Evolutionary conservation across 179 eudicot genomes (phyloP).

Genomic region (Camellia oleifera): DNA sequence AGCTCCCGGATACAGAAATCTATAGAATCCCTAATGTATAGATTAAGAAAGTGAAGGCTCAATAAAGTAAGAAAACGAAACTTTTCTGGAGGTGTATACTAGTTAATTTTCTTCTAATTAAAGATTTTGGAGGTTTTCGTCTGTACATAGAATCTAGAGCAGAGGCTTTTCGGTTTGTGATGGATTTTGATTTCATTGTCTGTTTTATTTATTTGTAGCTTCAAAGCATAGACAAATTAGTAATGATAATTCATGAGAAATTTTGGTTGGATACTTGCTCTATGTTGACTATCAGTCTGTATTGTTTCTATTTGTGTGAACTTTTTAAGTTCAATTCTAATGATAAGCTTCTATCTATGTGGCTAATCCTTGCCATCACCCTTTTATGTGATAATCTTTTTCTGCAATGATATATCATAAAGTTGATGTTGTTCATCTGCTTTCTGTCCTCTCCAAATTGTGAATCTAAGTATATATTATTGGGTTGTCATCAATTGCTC

Average conservation of each 20-base stretch:
- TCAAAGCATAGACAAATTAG: background rate
- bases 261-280: background rate
- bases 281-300: background rate
- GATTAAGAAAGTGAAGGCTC: slow-evolving; percentile 47
- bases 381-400: background rate
- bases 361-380: background rate
- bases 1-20: slow-evolving; percentile 63
- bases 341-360: background rate
- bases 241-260: background rate
- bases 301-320: background rate
- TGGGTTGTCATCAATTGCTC: background rate
- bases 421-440: background rate
- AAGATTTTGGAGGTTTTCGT: background rate
- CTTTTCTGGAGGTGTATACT: background rate
- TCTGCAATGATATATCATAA: background rate
- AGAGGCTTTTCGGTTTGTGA: slow-evolving; percentile 6
- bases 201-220: background rate
- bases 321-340: background rate
- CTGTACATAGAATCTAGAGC: slow-evolving; percentile 9
- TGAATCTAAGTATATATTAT: background rate
- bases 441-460: too few relatives aligned
- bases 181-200: background rate
- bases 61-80: slow-evolving; percentile 13
- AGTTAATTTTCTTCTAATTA: background rate
- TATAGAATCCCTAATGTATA: slow-evolving; percentile 72